phyloP scores from a whole-genome alignment of 108 stramenopile genomes.

The Nitzschia palea region DNA sequence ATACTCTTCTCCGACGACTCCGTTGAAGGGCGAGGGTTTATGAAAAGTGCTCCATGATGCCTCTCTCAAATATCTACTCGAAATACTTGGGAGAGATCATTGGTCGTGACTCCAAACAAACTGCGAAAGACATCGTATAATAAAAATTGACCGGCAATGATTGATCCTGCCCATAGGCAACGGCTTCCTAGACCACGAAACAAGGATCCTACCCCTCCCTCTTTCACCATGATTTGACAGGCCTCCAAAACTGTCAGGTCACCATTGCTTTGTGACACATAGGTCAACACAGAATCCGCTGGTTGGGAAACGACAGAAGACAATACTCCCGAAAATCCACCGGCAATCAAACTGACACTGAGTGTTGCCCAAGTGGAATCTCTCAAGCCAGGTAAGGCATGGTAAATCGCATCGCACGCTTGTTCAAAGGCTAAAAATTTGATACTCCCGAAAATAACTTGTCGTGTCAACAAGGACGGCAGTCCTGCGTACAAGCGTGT shows the following conservation, averaged over 20 bases:
- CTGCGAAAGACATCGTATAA: constrained; percentile 91
- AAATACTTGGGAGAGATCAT: constrained; percentile 82
- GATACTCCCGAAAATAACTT: constrained; percentile 93
- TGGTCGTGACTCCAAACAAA: constrained; percentile 71
- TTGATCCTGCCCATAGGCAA: constrained; percentile 88
- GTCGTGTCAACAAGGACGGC: constrained; percentile 87
- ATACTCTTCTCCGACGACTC: too few species aligned
- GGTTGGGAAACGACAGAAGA: constrained; percentile 90
- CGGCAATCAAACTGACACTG: constrained; percentile 81
- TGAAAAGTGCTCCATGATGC: too few species aligned
- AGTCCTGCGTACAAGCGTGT: constrained; percentile 83
- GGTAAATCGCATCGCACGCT: constrained; percentile 74
- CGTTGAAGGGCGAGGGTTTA: too few species aligned
- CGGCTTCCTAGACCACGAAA: constrained; percentile 90
- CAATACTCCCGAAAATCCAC: constrained; percentile 82
- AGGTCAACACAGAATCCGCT: constrained; percentile 83
- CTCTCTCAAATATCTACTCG: constrained; percentile 12
- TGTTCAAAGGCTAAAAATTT: constrained; percentile 94
- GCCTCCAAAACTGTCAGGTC: constrained; percentile 61
- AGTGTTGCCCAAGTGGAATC: constrained; percentile 74
- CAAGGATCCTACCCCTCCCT: constrained; percentile 65
- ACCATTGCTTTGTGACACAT: constrained; percentile 62
- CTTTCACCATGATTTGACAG: constrained; percentile 65
- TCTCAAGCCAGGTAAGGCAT: constrained; percentile 48
- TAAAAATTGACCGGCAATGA: constrained; percentile 92